These are phyloP conservation scores for Lactarius sp. DNA, from an alignment of 768 basidiomycete genomes.

Conservation along the genomic window DNA sequence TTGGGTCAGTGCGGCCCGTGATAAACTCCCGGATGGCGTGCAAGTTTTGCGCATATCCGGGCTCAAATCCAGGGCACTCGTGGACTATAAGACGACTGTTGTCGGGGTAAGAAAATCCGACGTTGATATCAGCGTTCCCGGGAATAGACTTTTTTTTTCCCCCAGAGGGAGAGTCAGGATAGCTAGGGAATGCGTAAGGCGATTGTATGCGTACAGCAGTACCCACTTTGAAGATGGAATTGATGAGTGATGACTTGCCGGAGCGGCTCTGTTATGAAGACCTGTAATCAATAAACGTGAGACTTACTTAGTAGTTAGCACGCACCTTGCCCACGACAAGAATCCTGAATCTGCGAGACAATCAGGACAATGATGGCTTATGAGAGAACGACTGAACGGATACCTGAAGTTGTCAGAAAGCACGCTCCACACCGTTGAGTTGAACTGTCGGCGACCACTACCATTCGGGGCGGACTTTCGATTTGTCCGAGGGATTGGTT, in stretches of 20 bases:
- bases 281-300: neutral
- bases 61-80: neutral
- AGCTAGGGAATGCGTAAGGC: neutral
- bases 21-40: neutral
- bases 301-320: too few relatives aligned
- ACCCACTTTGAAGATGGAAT: neutral
- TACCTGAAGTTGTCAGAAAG: neutral
- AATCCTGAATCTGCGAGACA: slow-evolving; percentile 1
- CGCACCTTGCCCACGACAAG: slow-evolving; percentile 12
- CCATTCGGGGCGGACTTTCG: too few relatives aligned
- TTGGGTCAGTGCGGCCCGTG: neutral
- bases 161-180: neutral
- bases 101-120: neutral
- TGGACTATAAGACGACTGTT: neutral
- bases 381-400: neutral
- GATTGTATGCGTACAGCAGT: neutral
- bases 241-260: slow-evolving; percentile 9
- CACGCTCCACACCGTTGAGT: neutral
- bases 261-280: neutral
- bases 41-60: neutral
- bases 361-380: neutral
- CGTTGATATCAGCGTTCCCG: neutral
- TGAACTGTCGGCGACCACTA: too few relatives aligned
- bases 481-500: too few relatives aligned
- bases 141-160: too few relatives aligned